Conservation (phyloP, 2,329 filamentous ascomycete genomes). For the Aspergillus felis region DNA sequence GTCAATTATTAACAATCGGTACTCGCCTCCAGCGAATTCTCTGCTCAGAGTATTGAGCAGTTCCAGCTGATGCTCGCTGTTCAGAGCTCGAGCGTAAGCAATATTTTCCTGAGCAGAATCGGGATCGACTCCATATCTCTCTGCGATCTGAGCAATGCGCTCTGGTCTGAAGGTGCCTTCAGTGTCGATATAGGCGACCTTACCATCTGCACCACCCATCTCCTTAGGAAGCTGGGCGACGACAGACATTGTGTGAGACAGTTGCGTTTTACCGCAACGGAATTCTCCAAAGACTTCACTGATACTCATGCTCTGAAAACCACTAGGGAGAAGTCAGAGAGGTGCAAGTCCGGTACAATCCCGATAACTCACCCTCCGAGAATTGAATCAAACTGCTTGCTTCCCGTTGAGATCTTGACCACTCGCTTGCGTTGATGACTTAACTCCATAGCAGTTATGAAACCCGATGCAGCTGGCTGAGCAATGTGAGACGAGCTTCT, state of each 20-base stretch:
- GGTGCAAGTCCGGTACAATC: not conserved
- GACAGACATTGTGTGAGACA: constrained; percentile 66
- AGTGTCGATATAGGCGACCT: constrained; percentile 66
- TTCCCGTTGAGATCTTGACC: constrained; percentile 64
- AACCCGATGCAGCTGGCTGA: constrained; percentile 56
- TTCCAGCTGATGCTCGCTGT: constrained; percentile 65
- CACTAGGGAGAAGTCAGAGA: constrained; percentile 38
- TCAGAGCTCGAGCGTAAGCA: constrained; percentile 59
- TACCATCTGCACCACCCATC: constrained; percentile 64
- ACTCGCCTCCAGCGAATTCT: constrained; percentile 61
- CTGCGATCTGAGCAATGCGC: constrained; percentile 63
- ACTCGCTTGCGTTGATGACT: constrained; percentile 60
- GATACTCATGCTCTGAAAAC: constrained; percentile 68
- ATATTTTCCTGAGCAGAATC: constrained; percentile 63
- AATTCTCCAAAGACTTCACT: constrained; percentile 50
- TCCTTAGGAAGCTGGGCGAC: constrained; percentile 55
- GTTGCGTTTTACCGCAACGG: constrained; percentile 64
- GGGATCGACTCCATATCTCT: constrained; percentile 60
- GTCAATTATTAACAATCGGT: constrained; percentile 64
- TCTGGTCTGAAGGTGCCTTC: constrained; percentile 66
- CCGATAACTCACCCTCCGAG: constrained; percentile 52
- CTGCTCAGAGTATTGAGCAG: constrained; percentile 58
- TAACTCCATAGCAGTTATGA: constrained; percentile 64
- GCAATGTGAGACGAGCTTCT: not conserved
- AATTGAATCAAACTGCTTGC: constrained; percentile 63